Evolutionary conservation across 306 rosid genomes (phyloP).

Genomic region (Neltuma alba): DNA sequence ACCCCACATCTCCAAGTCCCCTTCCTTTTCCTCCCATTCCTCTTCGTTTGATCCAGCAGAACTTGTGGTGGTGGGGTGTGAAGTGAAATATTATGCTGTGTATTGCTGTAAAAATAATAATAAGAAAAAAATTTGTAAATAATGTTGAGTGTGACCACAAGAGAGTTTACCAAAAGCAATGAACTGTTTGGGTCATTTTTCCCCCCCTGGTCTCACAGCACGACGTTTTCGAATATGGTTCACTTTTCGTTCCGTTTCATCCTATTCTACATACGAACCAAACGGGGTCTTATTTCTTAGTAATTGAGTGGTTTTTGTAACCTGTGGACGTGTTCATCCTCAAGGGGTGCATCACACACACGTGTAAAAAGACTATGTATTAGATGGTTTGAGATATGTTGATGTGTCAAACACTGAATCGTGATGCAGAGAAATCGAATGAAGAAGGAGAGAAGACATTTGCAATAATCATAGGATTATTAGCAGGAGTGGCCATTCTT

Average conservation of each 20-base stretch:
- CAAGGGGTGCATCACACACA: no score
- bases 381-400: no score
- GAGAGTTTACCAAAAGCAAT: background rate
- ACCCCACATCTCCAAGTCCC: background rate
- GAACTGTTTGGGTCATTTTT: background rate
- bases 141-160: background rate
- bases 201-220: no score
- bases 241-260: no score
- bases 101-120: background rate
- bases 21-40: background rate
- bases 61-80: background rate
- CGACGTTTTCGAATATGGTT: no score
- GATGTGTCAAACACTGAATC: background rate
- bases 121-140: background rate
- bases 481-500: constrained; percentile 83
- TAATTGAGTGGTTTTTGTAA: no score
- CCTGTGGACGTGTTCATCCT: no score
- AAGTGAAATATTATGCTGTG: background rate
- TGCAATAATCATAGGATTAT: constrained; percentile 83
- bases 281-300: background rate
- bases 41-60: background rate
- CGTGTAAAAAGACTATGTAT: no score
- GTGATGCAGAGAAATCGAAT: constrained; percentile 56
- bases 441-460: constrained; percentile 80
- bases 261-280: no score